Evolutionary conservation across 75 land plant genomes (phyloP), one percentile per base, ranked within the genome.

Genomic region (Larix kaempferi): DNA sequence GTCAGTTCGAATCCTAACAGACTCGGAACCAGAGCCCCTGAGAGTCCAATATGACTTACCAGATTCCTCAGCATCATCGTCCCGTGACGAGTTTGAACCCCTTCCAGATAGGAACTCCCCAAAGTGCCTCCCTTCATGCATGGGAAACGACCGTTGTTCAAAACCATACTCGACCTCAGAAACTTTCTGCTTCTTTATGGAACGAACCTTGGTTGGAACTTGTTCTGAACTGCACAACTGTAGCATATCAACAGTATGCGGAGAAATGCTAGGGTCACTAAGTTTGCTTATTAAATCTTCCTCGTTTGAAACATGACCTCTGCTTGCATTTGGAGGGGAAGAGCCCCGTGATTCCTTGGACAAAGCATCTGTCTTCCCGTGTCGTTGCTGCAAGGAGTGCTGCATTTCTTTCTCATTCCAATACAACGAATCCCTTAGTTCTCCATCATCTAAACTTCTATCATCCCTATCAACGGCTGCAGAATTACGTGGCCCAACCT

Each of bases 141-240:
- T 76, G 16, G 69, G 60, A 80, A 52, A 56, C 33, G 37, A 57
- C 19, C 27, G 59, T 23, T 23, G 23, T 56, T 52, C 76, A 6
- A 29, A 26, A 52, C 23, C 58, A 2, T 41, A 13, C 11, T 84
- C 80, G 71, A 21, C 56, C 77, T 82, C 82, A 13, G 56, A 17
- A 22, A n/a, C 76, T 64, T 59, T 84, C 59, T 52, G 41, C 39
- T 56, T n/a, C 77, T 80, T 57, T 5, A 88, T 83, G 56, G 90
- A 88, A n/a, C 90, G 92, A 15, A 79, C 77, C 75, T 56, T 81
- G 26, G 90, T 90, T 17, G 92, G 92, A 54, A 88, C 86, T 74
- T 86, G 86, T 11, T 82, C 76, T 77, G 83, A 82, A 23, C 59
- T 58, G 57, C 79, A 81, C 5, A 83, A 25, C 57, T 63, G 76